Percentiles rank a stretch among this genome's conserved stretches.
These are phyloP conservation scores for Niveomyces coronatus DNA, from an alignment of 2,329 filamentous ascomycete genomes.

Conservation along the genomic window DNA sequence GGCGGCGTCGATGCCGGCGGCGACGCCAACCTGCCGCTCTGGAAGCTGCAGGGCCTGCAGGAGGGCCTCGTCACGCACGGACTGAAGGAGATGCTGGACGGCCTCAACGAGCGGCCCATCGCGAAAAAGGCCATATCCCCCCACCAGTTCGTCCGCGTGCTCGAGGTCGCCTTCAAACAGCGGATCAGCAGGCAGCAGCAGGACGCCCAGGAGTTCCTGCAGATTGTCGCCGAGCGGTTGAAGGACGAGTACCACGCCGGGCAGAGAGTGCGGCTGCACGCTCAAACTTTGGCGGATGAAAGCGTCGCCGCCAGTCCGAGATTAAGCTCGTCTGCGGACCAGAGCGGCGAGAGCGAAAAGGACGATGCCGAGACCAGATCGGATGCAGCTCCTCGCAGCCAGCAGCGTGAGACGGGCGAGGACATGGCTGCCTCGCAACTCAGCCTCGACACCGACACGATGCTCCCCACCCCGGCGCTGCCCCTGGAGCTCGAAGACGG, in stretches of 20 bases:
- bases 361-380: background rate
- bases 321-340: slow-evolving; percentile 8
- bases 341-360: slow-evolving; percentile 16
- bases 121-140: slow-evolving; percentile 91
- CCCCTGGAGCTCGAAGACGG: slow-evolving; percentile 49
- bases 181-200: slow-evolving; percentile 91
- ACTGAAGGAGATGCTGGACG: slow-evolving; percentile 85
- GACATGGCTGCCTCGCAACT: slow-evolving; percentile 3
- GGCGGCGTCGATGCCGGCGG: slow-evolving; percentile 15
- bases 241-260: slow-evolving; percentile 92
- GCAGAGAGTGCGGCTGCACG: slow-evolving; percentile 56
- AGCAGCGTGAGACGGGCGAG: too few species aligned
- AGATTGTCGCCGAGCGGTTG: slow-evolving; percentile 83
- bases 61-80: slow-evolving; percentile 74
- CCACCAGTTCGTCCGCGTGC: slow-evolving; percentile 66
- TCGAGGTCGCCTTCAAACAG: slow-evolving; percentile 81
- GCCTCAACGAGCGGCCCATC: slow-evolving; percentile 85
- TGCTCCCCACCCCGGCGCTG: slow-evolving; percentile 14
- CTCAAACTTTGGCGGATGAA: slow-evolving; percentile 23
- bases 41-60: slow-evolving; percentile 61
- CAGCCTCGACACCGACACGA: slow-evolving; percentile 2
- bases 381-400: background rate
- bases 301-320: slow-evolving; percentile 2
- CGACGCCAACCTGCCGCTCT: slow-evolving; percentile 35
- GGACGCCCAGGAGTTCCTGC: slow-evolving; percentile 94